Evolutionary conservation across 352 stramenopile species (phyloP).

Genomic region (Phytophthora meadii): DNA sequence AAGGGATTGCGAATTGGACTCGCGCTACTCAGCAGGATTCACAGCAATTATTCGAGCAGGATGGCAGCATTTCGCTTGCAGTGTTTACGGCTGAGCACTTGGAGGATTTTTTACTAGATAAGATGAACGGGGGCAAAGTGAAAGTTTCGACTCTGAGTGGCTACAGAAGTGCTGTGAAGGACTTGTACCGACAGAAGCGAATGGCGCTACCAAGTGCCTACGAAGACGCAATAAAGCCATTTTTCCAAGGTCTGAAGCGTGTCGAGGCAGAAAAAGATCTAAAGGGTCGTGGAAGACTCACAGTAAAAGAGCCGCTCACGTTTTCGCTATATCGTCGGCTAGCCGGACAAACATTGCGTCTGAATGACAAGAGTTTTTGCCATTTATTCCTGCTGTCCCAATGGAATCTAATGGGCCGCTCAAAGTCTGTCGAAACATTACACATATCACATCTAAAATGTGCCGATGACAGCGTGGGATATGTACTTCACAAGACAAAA

Average conservation of each 20-base stretch:
- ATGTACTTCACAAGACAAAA: slow-evolving; percentile 2
- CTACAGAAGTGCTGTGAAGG: not conserved
- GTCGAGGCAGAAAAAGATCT: not conserved
- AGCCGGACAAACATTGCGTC: not conserved
- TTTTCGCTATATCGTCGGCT: slow-evolving; percentile 7
- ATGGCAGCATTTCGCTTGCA: slow-evolving; percentile 2
- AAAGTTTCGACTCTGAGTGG: slow-evolving; percentile 1
- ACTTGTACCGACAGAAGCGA: not conserved
- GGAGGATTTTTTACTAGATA: slow-evolving; percentile 14
- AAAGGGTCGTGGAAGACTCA: not conserved
- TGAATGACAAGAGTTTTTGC: slow-evolving; percentile 7
- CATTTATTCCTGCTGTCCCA: slow-evolving; percentile 14
- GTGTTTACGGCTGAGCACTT: slow-evolving; percentile 12
- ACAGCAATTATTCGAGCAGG: not conserved
- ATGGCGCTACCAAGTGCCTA: not conserved
- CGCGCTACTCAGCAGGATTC: not conserved
- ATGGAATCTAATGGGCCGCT: slow-evolving; percentile 20
- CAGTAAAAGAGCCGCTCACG: slow-evolving; percentile 4
- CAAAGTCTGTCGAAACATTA: slow-evolving; percentile 5
- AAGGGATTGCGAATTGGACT: slow-evolving; percentile 8
- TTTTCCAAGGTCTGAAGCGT: not conserved
- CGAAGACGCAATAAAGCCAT: not conserved
- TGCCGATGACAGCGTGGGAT: slow-evolving; percentile 1
- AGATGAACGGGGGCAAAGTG: slow-evolving; percentile 1
- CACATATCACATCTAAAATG: slow-evolving; percentile 9